Base-by-base conservation (phyloP, 148 eudicot species). In the Fagopyrum esculentum region DNA sequence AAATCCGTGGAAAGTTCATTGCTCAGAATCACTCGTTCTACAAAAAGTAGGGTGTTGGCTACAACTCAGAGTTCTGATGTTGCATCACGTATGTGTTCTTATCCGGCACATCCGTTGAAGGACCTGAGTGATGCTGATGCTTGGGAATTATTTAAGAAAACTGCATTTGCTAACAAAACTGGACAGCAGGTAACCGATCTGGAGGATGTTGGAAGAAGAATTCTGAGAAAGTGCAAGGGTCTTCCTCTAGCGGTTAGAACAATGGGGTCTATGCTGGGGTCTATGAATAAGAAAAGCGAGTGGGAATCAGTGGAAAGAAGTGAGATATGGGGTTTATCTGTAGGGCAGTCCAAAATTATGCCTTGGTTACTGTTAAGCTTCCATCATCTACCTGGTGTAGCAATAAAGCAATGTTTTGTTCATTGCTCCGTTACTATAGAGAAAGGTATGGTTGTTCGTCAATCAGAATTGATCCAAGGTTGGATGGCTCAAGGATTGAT, bases 401-500 rank as follows among this genome's bases (percentile, higher is more conserved):
- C 45, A 40, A 66, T 66, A 6, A 66, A 40, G 6, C 47, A 66
- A 22, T 66, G 71, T 43, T 66, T 66, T 66, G 46, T 66, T 66
- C 71, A 66, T 66, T 66, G 71, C 71, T 66, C 71, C 47, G 15
- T 66, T 15, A 15, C 15, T 17, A 66, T 66, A 43, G 46, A 5
- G 46, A 66, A 43, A 66, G 71, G 71, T 3, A 12, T 7, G 1
- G 1, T 2, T 15, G 46, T 40, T 66, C 19, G 0, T 13, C 46
- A 15, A 4, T 66, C 71, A 43, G 46, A 43, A 66, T 13, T 66
- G 71, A 43, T 66, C 71, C 71, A 66, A 13, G 19, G 9, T 66
- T 66, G 71, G 71, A 66, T 66, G 47, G 71, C 71, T 40, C 71
- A 66, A 17, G 71, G 71, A 8, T 66, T 66, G 2, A 43, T 66